These are phyloP conservation scores for Pseudogymnoascus sp. DNA, from an alignment of 2,329 filamentous ascomycete species.

Conservation along the genomic window DNA sequence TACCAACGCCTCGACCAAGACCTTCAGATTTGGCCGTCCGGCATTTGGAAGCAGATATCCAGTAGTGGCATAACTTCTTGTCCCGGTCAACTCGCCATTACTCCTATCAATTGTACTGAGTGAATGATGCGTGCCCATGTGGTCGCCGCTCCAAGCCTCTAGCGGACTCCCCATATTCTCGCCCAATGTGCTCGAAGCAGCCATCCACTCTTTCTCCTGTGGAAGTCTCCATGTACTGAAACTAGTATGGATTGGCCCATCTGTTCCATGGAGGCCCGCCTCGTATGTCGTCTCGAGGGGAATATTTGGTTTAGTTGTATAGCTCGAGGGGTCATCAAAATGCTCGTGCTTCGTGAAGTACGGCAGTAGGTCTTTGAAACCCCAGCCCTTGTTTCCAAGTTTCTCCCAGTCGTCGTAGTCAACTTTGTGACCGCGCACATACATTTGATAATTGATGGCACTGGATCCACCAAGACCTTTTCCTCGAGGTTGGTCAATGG, in stretches of 20 bases:
- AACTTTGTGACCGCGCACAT: conserved; percentile 15
- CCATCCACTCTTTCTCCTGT: conserved; percentile 3
- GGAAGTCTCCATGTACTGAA: conserved; percentile 14
- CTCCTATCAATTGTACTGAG: conserved; percentile 10
- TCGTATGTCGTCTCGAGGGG: conserved; percentile 12
- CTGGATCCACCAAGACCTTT: conserved; percentile 29
- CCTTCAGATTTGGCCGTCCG: conserved; percentile 53
- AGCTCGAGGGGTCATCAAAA: conserved; percentile 12
- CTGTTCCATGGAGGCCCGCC: conserved; percentile 13
- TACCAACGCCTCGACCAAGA: conserved; percentile 78
- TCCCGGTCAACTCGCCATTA: conserved; percentile 10
- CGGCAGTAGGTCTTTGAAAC: conserved; percentile 32
- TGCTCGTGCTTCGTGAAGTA: conserved; percentile 33
- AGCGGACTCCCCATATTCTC: conserved; percentile 10
- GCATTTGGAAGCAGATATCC: conserved; percentile 17
- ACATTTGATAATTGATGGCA: conserved; percentile 31
- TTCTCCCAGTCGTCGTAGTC: conserved; percentile 34
- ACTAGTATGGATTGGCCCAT: conserved; percentile 15
- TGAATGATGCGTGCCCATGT: conserved; percentile 11
- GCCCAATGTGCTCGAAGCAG: conserved; percentile 11
- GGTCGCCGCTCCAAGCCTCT: conserved; percentile 16
- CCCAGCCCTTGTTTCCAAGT: conserved; percentile 36
- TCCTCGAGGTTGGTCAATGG: conserved; percentile 23
- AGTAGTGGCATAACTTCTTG: conserved; percentile 18
- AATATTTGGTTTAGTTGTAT: conserved; percentile 13